phyloP scores from a whole-genome alignment of 768 basidiomycete genomes.

The Baorangia bicolor region DNA sequence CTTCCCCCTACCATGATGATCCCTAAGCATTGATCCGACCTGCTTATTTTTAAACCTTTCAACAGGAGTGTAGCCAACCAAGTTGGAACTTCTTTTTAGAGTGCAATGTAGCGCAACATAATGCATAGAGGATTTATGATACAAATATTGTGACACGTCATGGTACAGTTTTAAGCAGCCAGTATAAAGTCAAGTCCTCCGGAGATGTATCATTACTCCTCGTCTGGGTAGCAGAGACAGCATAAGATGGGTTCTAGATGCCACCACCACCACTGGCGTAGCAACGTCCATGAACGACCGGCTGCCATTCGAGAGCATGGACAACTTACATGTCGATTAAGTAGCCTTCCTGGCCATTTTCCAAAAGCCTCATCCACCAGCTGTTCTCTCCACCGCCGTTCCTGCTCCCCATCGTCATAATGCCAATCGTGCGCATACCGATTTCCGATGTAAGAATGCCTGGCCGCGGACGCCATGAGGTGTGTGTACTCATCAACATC shows the following conservation, averaged over 20 bases:
- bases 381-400: slow-evolving; percentile 41
- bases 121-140: slow-evolving; percentile 13
- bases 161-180: background rate
- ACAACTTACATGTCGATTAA: slow-evolving; percentile 66
- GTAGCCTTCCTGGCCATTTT: slow-evolving; percentile 61
- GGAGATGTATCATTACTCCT: slow-evolving; percentile 37
- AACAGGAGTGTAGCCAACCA: background rate
- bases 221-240: slow-evolving; percentile 60
- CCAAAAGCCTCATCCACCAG: slow-evolving; percentile 57
- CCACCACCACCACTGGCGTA: slow-evolving; percentile 83
- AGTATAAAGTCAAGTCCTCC: background rate
- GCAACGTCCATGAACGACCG: background rate
- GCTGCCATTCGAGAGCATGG: background rate
- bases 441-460: slow-evolving; percentile 19
- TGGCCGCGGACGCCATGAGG: slow-evolving; percentile 32
- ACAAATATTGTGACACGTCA: slow-evolving; percentile 7
- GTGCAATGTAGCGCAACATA: background rate
- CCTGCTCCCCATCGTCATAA: slow-evolving; percentile 29
- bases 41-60: background rate
- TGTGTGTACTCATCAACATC: slow-evolving; percentile 40
- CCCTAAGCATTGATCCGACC: slow-evolving; percentile 37
- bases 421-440: slow-evolving; percentile 19
- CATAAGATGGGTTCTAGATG: slow-evolving; percentile 61
- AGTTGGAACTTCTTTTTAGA: background rate
- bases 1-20: slow-evolving; percentile 91